Percentiles rank a stretch among this genome's conserved stretches.
Conservation (phyloP, 148 eudicot genomes). For the Hydrangea macrophylla region DNA sequence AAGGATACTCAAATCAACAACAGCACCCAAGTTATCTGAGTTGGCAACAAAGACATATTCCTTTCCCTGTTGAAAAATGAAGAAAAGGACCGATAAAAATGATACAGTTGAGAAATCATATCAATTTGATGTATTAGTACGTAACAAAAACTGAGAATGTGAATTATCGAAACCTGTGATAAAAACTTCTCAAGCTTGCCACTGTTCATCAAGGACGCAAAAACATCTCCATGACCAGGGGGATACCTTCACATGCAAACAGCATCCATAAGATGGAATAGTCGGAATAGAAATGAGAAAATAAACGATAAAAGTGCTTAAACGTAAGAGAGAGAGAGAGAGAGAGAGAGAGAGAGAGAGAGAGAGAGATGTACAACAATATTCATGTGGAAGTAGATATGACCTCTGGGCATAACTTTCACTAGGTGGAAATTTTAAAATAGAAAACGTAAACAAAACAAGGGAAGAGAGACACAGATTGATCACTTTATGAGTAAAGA, state of each 20-base stretch:
- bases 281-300: no score
- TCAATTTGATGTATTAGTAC: neutral
- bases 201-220: slow-evolving; percentile 86
- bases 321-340: no score
- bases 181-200: slow-evolving; percentile 87
- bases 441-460: neutral
- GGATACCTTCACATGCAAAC: slow-evolving; percentile 69
- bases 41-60: slow-evolving; percentile 94
- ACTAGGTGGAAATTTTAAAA: neutral
- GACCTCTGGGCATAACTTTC: no score
- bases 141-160: neutral
- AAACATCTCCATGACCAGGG: slow-evolving; percentile 99
- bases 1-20: slow-evolving; percentile 99
- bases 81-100: slow-evolving; percentile 3
- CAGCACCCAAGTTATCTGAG: slow-evolving; percentile 94
- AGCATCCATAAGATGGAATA: slow-evolving; percentile 17
- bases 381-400: no score
- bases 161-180: slow-evolving; percentile 56
- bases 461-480: neutral
- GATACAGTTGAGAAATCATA: no score
- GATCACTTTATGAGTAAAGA: neutral
- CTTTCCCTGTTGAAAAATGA: slow-evolving; percentile 67
- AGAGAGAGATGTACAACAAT: no score
- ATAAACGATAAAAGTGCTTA: no score
- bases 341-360: no score